Evolutionary conservation across 768 basidiomycete genomes (phyloP), one percentile per base, ranked within the genome.

Genomic region (Auricularia heimuer): DNA sequence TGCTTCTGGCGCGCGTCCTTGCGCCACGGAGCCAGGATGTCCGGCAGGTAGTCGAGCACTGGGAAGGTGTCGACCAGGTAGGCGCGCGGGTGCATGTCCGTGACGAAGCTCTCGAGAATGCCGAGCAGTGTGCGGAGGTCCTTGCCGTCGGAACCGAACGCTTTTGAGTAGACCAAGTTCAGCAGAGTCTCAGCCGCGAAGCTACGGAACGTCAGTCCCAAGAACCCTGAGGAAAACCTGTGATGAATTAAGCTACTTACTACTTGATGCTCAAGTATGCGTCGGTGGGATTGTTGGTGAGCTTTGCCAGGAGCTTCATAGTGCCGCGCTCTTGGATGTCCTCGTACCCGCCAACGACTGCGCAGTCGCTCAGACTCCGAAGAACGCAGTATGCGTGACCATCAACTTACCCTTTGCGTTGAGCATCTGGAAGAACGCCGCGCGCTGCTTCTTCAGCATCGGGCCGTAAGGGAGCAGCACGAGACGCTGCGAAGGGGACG

Each of bases 61-160:
- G 69, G 69, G 33, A 65, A 65, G 7, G 65, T 65, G 44, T 65
- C 62, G 16, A 65, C 62, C 6, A 71, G 47, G 33, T 69, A 66
- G 16, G 60, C 61, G 24, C 62, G 66, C 8, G 72, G 71, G 65
- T 68, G 66, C 42, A 65, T 69, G 58, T 73, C 69, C 8, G 62
- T 42, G 35, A 71, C 65, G 64, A 74, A 73, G 47, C 68, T 69
- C 8, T 69, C 68, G 37, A 74, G 63, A 3, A 74, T 68, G 29
- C 39, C 34, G 8, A 69, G 60, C 21, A 74, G 65, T 3, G 65
- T 64, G 36, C 51, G 56, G 8, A 73, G 68, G 54, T 74, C 73
- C 24, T 67, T 61, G 61, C 68, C 70, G 64, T 73, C 71, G 11
- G 47, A 51, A 18, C 47, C 47, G 47, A 51, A 51, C 6, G 47